Base-by-base conservation (phyloP, 192 early-diverging fungal genomes). In the Pilaira anomala region DNA sequence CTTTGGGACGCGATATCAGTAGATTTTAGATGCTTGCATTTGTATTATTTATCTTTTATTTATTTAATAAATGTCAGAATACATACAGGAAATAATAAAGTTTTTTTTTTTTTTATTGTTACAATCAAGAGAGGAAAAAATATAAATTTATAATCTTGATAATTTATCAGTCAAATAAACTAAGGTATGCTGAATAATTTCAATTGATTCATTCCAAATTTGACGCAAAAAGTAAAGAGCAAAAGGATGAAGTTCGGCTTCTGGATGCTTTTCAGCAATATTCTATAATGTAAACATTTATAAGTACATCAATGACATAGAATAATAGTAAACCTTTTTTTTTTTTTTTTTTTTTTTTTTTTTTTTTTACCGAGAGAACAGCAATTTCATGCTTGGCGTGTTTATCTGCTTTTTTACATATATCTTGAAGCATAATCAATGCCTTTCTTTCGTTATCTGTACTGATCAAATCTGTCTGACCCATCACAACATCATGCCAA, bases 401-500 rank as follows among this genome's bases (percentile, higher is more conserved):
- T 1, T 50, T 40, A 18, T 60, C 11, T 9, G 72, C 61, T 2
- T 56, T 30, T 16, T 73, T 55, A 44, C 77, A 78, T 7, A 81
- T 69, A 6, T 51, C 49, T 14, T 76, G 64, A 11, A 78, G 41
- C 65, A 68, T 51, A 13, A 66, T 45, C 1, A 71, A 65, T 4
- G 73, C 61, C 52, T 58, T 21, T 2, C 65, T 58, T 46, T 81
- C 80, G 41, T 81, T 81, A 40, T 74, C 72, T 1, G 52, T 45
- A 46, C 56, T 72, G 25, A 81, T 78, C 8, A 65, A 56, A 16
- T 81, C 80, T 30, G 65, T 24, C 22, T 78, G 63, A 9, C 80
- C 80, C 65, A 70, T 77, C 3, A 81, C 56, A 12, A 78, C 67
- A 26, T 76, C 75, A 12, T 81, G 71, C 80, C 80, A 81, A 8